A percentile compares a stretch with the other conserved stretches of the same genome.
phyloP scores from a whole-genome alignment of 1,139 yeast species.

The Insectozyma bohioensis region DNA sequence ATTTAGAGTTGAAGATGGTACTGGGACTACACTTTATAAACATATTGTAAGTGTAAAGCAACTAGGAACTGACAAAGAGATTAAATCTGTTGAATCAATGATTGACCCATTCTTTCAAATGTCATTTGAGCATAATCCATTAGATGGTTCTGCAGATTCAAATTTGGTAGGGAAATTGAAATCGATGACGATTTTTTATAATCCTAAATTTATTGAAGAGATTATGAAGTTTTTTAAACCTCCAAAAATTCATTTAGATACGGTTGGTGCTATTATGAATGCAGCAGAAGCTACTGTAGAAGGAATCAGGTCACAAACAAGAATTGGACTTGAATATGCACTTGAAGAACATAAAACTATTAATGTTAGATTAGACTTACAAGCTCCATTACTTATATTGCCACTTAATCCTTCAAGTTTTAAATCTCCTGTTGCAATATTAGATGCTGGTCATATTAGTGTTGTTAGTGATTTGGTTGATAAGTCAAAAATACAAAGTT shows the following conservation, averaged over 20 bases:
- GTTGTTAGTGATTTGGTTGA: slow-evolving; percentile 81
- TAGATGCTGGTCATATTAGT: slow-evolving; percentile 96
- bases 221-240: slow-evolving; percentile 78
- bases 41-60: slow-evolving; percentile 89
- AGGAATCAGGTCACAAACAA: slow-evolving; percentile 83
- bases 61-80: background rate
- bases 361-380: slow-evolving; percentile 80
- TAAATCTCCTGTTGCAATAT: slow-evolving; percentile 84
- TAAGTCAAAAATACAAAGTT: slow-evolving; percentile 63
- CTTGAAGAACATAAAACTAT: slow-evolving; percentile 92
- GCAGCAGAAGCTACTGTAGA: slow-evolving; percentile 97
- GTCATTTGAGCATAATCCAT: slow-evolving; percentile 81
- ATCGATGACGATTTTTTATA: slow-evolving; percentile 88
- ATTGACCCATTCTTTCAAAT: slow-evolving; percentile 76
- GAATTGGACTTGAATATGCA: slow-evolving; percentile 91
- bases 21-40: slow-evolving; percentile 68
- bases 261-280: slow-evolving; percentile 86
- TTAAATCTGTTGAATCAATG: slow-evolving; percentile 6
- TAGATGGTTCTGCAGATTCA: slow-evolving; percentile 82
- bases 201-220: slow-evolving; percentile 76
- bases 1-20: slow-evolving; percentile 85
- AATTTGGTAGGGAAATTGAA: slow-evolving; percentile 69
- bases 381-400: slow-evolving; percentile 88
- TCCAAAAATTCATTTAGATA: slow-evolving; percentile 81
- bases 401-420: slow-evolving; percentile 81